Evolutionary conservation across 2,329 filamentous ascomycete genomes (phyloP).

Genomic region (Phoma sp.): DNA sequence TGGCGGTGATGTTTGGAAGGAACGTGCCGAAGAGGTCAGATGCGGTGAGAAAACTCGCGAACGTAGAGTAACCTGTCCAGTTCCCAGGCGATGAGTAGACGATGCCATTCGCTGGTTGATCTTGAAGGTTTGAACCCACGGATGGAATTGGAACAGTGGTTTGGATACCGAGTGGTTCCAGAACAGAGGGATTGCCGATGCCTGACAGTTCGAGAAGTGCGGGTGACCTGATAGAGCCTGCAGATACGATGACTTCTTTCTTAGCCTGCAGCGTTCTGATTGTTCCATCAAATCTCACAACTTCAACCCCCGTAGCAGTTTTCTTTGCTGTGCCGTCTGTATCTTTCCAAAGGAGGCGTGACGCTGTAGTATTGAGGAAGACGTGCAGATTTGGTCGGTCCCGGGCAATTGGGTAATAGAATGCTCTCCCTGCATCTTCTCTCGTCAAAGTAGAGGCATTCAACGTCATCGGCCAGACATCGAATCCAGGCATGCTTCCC

Average conservation of each 20-base stretch:
- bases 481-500: conserved; percentile 55
- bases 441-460: conserved; percentile 49
- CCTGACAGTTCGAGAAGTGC: conserved; percentile 48
- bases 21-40: conserved; percentile 45
- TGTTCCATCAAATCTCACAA: conserved; percentile 26
- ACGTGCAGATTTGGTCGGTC: conserved; percentile 53
- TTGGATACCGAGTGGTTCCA: conserved; percentile 31
- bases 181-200: conserved; percentile 43
- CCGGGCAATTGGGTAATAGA: conserved; percentile 54
- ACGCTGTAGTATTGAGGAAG: conserved; percentile 53
- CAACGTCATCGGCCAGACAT: conserved; percentile 53
- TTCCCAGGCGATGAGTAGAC: conserved; percentile 37
- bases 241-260: conserved; percentile 46
- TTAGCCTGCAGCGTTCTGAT: conserved; percentile 27
- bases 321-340: conserved; percentile 1
- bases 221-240: conserved; percentile 45
- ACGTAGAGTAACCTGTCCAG: conserved; percentile 49
- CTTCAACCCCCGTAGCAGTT: conserved; percentile 35
- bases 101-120: conserved; percentile 42
- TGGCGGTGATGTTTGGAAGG: conserved; percentile 30
- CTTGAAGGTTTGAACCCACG: conserved; percentile 47
- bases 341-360: conserved; percentile 49
- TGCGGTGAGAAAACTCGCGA: conserved; percentile 47
- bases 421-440: conserved; percentile 57
- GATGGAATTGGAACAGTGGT: conserved; percentile 29